Evolutionary conservation across 1,139 yeast species (phyloP).

Genomic region (Taphrina wiesneri): DNA sequence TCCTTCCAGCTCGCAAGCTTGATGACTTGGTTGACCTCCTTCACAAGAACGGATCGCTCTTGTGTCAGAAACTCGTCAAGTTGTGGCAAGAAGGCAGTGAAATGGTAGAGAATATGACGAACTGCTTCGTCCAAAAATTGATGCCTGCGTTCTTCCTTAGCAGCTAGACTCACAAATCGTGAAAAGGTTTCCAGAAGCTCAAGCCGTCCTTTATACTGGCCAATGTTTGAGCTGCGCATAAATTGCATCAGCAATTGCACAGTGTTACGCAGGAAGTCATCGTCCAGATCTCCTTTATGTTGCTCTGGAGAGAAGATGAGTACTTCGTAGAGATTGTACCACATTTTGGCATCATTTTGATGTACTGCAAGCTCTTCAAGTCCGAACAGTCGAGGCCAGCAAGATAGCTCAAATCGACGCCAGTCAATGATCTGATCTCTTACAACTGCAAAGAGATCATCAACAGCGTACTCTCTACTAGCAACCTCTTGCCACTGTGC

Average conservation of each 20-base stretch:
- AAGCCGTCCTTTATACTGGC: constrained; percentile 62
- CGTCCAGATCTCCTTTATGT: constrained; percentile 42
- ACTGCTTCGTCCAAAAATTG: constrained; percentile 49
- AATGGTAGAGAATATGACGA: constrained; percentile 63
- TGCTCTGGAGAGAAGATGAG: constrained; percentile 47
- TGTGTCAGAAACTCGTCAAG: constrained; percentile 53
- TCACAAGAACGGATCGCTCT: constrained; percentile 61
- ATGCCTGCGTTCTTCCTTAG: not conserved
- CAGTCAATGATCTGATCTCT: constrained; percentile 77
- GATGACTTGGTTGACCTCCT: constrained; percentile 80
- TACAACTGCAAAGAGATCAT: constrained; percentile 56
- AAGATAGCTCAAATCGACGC: constrained; percentile 81
- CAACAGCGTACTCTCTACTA: constrained; percentile 69
- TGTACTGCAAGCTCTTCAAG: constrained; percentile 62
- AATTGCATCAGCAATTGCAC: constrained; percentile 75
- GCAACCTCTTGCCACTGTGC: constrained; percentile 96
- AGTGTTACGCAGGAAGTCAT: constrained; percentile 50
- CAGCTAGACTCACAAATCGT: constrained; percentile 11
- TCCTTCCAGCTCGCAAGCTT: constrained; percentile 96
- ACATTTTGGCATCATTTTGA: constrained; percentile 70
- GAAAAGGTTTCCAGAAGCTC: constrained; percentile 49
- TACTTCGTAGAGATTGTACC: constrained; percentile 86
- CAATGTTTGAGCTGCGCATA: constrained; percentile 69
- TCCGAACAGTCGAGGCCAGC: constrained; percentile 78
- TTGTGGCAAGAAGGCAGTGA: constrained; percentile 60